These are phyloP conservation scores for Rhynchosporium agropyri DNA, from an alignment of 2,329 filamentous ascomycete species.

Conservation along the genomic window DNA sequence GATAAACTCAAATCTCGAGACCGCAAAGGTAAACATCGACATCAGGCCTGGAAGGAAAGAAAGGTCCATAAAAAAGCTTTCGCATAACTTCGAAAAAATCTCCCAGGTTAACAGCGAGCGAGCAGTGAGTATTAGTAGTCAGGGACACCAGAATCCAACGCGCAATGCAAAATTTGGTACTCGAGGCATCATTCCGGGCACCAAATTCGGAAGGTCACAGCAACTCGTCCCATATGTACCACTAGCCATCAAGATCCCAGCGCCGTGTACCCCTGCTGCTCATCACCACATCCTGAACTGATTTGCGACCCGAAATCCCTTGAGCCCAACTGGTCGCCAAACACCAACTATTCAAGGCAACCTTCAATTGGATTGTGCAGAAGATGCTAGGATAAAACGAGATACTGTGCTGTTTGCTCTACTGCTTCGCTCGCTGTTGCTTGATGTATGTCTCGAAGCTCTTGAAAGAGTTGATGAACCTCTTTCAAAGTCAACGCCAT, in stretches of 20 bases:
- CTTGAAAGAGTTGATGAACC: constrained; percentile 28
- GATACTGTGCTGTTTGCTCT: constrained; percentile 46
- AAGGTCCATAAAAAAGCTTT: constrained; percentile 34
- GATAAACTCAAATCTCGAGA: constrained; percentile 45
- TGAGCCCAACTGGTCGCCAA: constrained; percentile 3
- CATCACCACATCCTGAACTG: background rate
- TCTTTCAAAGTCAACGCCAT: constrained; percentile 28
- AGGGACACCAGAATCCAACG: constrained; percentile 15
- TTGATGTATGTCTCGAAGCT: constrained; percentile 26
- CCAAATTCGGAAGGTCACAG: background rate
- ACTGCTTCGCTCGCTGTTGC: constrained; percentile 58
- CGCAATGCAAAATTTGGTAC: constrained; percentile 4
- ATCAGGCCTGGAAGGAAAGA: constrained; percentile 38
- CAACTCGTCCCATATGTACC: constrained; percentile 4
- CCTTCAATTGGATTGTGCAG: constrained; percentile 15
- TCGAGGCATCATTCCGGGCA: constrained; percentile 10
- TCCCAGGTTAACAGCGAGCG: constrained; percentile 57
- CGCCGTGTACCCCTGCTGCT: background rate
- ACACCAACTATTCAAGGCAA: background rate
- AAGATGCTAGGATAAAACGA: constrained; percentile 3
- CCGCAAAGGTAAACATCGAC: constrained; percentile 36
- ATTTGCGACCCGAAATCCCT: background rate
- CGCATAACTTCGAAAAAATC: constrained; percentile 27
- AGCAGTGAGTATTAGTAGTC: constrained; percentile 56
- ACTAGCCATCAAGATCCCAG: constrained; percentile 7